Base-by-base conservation (phyloP, 176 grass and related monocot genomes). In the Avena insularis region DNA sequence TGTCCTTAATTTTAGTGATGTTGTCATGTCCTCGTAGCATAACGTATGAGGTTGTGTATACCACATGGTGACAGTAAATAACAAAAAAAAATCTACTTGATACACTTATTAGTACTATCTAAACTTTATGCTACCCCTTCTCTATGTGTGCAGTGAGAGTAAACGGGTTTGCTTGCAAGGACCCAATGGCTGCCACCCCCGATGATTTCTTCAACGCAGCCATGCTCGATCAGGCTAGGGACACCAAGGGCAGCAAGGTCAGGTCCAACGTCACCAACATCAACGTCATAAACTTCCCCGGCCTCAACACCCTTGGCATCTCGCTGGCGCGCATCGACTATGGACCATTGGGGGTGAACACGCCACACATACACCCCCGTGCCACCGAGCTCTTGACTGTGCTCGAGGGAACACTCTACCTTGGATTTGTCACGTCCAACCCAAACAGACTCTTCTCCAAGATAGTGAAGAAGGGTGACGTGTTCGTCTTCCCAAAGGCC, bases 141-240 rank as follows among this genome's bases (percentile, higher is more conserved):
- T 43, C 17, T 12, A 12, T 9, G 38, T 1, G 11, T 72, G 46
- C 73, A 78, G 74, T 85, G 47, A 19, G 3, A 25, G 72, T 77
- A 1, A 85, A 85, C 51, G 83, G 83, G 1, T 85, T 85, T 77
- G 3, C 59, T 25, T 85, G 83, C 74, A 85, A 85, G 74, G 74
- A 85, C 48, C 83, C 83, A 38, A 78, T 55, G 73, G 13, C 12
- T 0, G 74, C 63, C 2, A 85, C 43, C 19, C 20, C 83, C 0
- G 73, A 85, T 0, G 83, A 85, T 14, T 85, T 85, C 74, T 85
- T 68, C 74, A 76, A 77, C 0, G 13, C 59, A 8, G 74, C 73
- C 60, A 78, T 29, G 19, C 46, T 80, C 14, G 83, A 56, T 50
- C 8, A 67, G 31, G 29, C 59, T 4, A 12, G 83, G 60, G 47